Base-by-base conservation (phyloP, 2,329 filamentous ascomycete genomes). In the Dactylellina sp. region DNA sequence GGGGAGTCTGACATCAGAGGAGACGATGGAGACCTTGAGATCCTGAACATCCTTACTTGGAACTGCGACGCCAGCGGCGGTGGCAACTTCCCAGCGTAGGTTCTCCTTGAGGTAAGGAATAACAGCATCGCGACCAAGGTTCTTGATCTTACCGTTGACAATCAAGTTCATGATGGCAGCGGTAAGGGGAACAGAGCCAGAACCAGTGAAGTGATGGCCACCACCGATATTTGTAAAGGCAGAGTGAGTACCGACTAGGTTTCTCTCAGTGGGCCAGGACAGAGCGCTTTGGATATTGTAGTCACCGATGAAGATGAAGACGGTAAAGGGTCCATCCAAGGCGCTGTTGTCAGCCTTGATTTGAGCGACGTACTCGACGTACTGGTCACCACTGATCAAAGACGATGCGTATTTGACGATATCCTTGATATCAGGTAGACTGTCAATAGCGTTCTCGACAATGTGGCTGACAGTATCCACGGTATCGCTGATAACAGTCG, bases 161-260 rank as follows among this genome's bases (percentile, higher is more conserved):
- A 81, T 77, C 44, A 79, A 75, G 35, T 81, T 78, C 18, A 81
- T 66, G 12, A 83, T 74, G 9, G 79, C 80, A 1, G 79, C 77
- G 0, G 82, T 83, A 7, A 84, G 71, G 0, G 79, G 80, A 4
- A 84, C 80, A 37, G 80, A 82, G 18, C 81, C 82, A 2, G 82
- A 81, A 16, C 83, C 79, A 7, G 78, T 75, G 4, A 80, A 75
- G 7, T 79, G 71, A 5, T 77, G 68, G 3, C 76, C 76, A 7
- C 78, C 77, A 47, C 71, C 63, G 12, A 64, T 50, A 12, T 60
- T 81, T 3, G 80, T 80, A 52, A 83, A 81, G 6, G 81, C 78
- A 1, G 80, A 78, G 44, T 82, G 79, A 32, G 81, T 81, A 22
- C 82, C 82, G 20, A 84, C 80, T 24, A 82, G 81, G 55, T 82